Percentiles rank a stretch among this genome's conserved stretches.
phyloP scores from a whole-genome alignment of 1,284 basidiomycete genomes.

The Caloboletus inedulis region DNA sequence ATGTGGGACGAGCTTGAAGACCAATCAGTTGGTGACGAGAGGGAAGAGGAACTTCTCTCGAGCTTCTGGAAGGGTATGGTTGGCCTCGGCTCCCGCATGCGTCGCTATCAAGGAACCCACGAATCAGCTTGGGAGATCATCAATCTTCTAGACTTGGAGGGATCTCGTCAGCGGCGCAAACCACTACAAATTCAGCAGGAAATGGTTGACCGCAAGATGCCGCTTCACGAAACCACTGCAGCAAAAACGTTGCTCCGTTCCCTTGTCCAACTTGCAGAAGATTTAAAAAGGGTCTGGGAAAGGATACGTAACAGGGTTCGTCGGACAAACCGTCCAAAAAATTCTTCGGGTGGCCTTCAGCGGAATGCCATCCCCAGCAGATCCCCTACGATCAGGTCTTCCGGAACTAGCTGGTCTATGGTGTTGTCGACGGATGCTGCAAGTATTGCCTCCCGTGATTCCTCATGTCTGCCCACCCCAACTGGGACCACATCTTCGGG shows the following conservation, averaged over 20 bases:
- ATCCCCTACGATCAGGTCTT: not conserved
- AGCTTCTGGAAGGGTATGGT: slow-evolving; percentile 19
- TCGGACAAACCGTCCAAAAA: not conserved
- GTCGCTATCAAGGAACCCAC: slow-evolving; percentile 10
- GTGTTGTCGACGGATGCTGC: not conserved
- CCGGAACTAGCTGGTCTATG: not conserved
- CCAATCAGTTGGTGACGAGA: slow-evolving; percentile 16
- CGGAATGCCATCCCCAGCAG: not conserved
- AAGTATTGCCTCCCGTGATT: not conserved
- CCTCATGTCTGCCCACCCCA: not conserved
- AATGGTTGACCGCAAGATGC: slow-evolving; percentile 18
- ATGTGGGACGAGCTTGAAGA: slow-evolving; percentile 30
- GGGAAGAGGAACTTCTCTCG: slow-evolving; percentile 15
- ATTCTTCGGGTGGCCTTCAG: not conserved
- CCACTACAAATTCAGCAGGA: slow-evolving; percentile 20
- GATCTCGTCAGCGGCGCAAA: not conserved
- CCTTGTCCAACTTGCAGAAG: slow-evolving; percentile 1
- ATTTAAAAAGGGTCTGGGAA: slow-evolving; percentile 6
- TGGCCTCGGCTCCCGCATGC: slow-evolving; percentile 9
- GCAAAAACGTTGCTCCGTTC: slow-evolving; percentile 13
- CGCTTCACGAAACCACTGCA: slow-evolving; percentile 16
- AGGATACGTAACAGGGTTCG: slow-evolving; percentile 4
- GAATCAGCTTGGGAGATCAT: slow-evolving; percentile 22
- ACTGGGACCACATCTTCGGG: not conserved
- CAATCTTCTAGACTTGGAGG: slow-evolving; percentile 2